Evolutionary conservation across 352 stramenopile genomes (phyloP).

Genomic region (Blastocystis sp.): DNA sequence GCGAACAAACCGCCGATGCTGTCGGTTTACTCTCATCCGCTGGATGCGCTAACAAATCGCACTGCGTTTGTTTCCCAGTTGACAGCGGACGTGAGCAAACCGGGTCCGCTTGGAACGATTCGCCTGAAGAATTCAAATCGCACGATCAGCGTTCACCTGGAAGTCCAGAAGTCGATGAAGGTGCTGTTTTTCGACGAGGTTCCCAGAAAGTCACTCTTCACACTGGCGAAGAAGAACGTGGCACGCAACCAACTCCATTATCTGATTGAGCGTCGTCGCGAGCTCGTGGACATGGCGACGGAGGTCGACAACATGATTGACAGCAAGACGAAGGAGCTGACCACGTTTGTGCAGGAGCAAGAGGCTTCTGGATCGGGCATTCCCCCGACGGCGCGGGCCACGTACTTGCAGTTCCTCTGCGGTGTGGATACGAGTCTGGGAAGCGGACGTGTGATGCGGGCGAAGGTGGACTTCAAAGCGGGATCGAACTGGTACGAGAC

Average conservation of each 20-base stretch:
- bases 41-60: neutral
- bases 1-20: neutral
- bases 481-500: neutral
- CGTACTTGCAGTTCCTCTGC: neutral
- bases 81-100: neutral
- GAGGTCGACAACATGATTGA: neutral
- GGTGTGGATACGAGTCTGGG: neutral
- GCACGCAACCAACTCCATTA: neutral
- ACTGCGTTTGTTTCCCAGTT: neutral
- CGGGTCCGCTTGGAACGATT: slow-evolving; percentile 7
- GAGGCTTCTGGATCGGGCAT: neutral
- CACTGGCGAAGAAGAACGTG: neutral
- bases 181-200: slow-evolving; percentile 43
- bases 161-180: slow-evolving; percentile 46
- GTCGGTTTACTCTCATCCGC: neutral
- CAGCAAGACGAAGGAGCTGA: neutral
- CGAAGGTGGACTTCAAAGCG: neutral
- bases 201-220: slow-evolving; percentile 28
- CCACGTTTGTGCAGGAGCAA: neutral
- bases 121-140: neutral
- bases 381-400: slow-evolving; percentile 1
- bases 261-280: neutral
- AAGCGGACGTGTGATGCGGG: neutral
- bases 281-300: neutral
- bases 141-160: slow-evolving; percentile 11